Conservation (phyloP, 371 early-diverging fungal species). For the Saksenaea oblongispora region DNA sequence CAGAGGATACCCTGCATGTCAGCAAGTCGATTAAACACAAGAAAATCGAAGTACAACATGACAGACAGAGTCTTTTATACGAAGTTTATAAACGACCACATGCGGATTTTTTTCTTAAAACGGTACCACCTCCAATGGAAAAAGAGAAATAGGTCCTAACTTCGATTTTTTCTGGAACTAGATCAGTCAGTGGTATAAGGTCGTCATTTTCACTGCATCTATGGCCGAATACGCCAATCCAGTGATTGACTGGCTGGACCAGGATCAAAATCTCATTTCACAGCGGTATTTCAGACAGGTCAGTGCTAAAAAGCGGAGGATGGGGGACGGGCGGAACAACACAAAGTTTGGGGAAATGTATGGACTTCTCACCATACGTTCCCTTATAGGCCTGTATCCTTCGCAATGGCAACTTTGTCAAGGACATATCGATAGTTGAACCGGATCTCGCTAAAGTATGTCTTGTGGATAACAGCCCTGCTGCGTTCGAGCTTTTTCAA, state of each 20-base stretch:
- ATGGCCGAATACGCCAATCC: constrained; percentile 98
- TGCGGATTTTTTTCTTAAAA: constrained; percentile 92
- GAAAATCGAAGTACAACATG: constrained; percentile 87
- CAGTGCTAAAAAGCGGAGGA: constrained; percentile 12
- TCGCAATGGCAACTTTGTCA: constrained; percentile 80
- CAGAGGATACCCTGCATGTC: constrained; percentile 22
- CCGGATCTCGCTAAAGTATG: constrained; percentile 86
- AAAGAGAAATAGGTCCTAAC: neutral
- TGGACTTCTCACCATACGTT: neutral
- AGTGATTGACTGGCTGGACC: constrained; percentile 94
- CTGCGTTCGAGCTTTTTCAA: constrained; percentile 81
- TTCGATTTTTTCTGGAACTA: constrained; percentile 18
- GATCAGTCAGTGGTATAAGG: constrained; percentile 95
- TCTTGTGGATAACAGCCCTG: constrained; percentile 89
- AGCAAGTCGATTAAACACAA: constrained; percentile 37
- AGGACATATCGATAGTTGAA: constrained; percentile 84
- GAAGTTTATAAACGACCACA: constrained; percentile 96
- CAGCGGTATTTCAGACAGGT: constrained; percentile 87
- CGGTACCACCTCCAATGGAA: constrained; percentile 47
- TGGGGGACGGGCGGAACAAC: neutral
- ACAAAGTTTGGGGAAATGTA: neutral
- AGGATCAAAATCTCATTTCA: constrained; percentile 71
- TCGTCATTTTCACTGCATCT: constrained; percentile 98
- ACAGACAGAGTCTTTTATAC: constrained; percentile 87
- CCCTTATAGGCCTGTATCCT: constrained; percentile 68